Evolutionary conservation across 2,329 filamentous ascomycete genomes (phyloP), one percentile per base, ranked within the genome.

Genomic region (Catunica adiposa): DNA sequence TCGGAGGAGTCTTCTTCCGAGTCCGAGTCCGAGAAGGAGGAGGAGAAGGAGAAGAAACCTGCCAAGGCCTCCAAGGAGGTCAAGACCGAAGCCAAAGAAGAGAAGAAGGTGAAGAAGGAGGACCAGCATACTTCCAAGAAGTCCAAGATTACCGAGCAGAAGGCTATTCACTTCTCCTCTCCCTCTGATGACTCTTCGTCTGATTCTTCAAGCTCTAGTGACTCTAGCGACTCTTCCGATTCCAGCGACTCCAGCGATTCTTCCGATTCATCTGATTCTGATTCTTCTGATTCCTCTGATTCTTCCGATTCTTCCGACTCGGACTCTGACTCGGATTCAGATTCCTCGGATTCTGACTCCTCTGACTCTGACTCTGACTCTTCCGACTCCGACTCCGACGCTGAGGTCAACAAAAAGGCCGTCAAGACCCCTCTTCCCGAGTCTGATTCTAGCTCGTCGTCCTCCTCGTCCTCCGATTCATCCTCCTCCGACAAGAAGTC

Each of bases 91-190:
- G 61, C 67, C 25, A 82, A 82, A 69, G 81, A 78, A 67, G 82
- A 82, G 70, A 81, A 37, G 67, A 65, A 42, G 61, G 62, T 50
- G 34, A 82, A 82, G 70, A 81, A 79, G 66, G 65, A 54, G 25
- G 53, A 54, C 14, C 51, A 51, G 15, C 51, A 51, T 15, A 53
- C 55, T 14, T 40, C 55, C 11, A 53, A 51, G n/a, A 47, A 42
- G 4, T 37, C 31, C 17, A 53, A 51, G 22, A 53, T 51, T 1
- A 54, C 56, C 11, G 38, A 17, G 26, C 40, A 37, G 37, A 64
- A 37, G 25, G 53, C 60, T 15, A 59, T 7, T 64, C 63, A n/a
- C 29, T 61, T 63, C 22, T 50, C 52, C 48, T 54, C 44, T 37
- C 67, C 65, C 7, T 34, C 37, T 29, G 55, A 61, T 1, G 60